These are phyloP conservation scores for Geopyxis carbonaria DNA, from an alignment of 495 filamentous ascomycete genomes.

Conservation along the genomic window DNA sequence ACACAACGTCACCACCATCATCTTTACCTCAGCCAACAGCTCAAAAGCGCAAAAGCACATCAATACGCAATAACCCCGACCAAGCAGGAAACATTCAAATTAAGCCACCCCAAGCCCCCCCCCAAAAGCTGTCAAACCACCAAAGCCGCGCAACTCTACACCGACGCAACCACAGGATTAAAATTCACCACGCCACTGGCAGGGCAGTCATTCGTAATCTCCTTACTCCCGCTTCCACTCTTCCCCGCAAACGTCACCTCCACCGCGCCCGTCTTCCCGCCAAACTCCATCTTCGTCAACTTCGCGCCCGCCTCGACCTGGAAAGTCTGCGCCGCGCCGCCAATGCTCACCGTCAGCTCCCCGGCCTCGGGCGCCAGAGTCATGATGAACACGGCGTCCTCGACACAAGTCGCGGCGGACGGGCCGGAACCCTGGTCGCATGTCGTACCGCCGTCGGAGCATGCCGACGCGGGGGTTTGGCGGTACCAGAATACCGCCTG, in stretches of 20 bases:
- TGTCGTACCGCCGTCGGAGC: slow-evolving; percentile 29
- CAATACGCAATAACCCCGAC: no score
- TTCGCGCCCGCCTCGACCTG: slow-evolving; percentile 29
- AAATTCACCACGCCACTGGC: slow-evolving; percentile 35
- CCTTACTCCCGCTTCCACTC: slow-evolving; percentile 33
- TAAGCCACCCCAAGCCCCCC: no score
- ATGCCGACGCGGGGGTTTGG: slow-evolving; percentile 27
- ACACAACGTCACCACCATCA: no score
- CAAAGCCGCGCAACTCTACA: no score
- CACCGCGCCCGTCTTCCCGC: slow-evolving; percentile 34
- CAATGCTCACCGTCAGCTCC: slow-evolving; percentile 36
- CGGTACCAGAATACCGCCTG: slow-evolving; percentile 52
- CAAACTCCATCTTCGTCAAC: slow-evolving; percentile 39
- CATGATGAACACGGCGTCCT: slow-evolving; percentile 34
- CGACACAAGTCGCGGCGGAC: slow-evolving; percentile 27
- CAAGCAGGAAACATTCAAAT: no score
- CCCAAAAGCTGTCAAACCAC: no score
- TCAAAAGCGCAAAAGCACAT: no score
- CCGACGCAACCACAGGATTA: slow-evolving; percentile 37
- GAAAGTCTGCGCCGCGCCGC: slow-evolving; percentile 28
- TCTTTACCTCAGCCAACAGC: no score
- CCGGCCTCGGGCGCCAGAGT: slow-evolving; percentile 26
- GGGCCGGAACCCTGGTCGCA: slow-evolving; percentile 31
- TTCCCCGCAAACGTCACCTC: slow-evolving; percentile 23
- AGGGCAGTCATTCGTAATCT: slow-evolving; percentile 29